Evolutionary conservation across 768 basidiomycete species (phyloP).

Genomic region (Pluteus cervinus): DNA sequence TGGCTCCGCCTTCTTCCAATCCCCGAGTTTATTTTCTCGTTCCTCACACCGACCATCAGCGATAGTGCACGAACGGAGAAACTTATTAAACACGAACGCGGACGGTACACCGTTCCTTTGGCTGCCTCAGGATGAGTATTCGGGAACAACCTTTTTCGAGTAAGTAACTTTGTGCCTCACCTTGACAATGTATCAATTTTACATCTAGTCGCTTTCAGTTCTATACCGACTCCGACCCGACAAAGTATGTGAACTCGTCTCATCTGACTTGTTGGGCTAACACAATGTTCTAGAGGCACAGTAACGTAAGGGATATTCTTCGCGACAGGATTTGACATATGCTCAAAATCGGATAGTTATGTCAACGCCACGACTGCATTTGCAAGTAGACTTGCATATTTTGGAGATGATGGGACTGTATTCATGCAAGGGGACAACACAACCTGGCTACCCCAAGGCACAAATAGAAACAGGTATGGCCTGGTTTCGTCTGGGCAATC

Average conservation of each 20-base stretch:
- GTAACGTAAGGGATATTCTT: slow-evolving; percentile 49
- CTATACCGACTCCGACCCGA: slow-evolving; percentile 59
- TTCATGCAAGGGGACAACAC: slow-evolving; percentile 77
- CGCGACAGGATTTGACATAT: slow-evolving; percentile 1
- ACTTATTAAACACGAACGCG: slow-evolving; percentile 35
- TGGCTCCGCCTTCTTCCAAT: not conserved
- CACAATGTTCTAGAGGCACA: slow-evolving; percentile 44
- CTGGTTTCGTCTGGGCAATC: not conserved
- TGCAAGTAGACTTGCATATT: slow-evolving; percentile 46
- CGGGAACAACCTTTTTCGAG: slow-evolving; percentile 68
- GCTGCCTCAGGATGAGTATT: slow-evolving; percentile 63
- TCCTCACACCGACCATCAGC: not conserved
- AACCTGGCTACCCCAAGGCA: slow-evolving; percentile 44
- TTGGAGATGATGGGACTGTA: slow-evolving; percentile 50
- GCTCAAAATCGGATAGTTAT: slow-evolving; percentile 27
- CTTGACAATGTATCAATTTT: slow-evolving; percentile 6
- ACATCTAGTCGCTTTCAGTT: slow-evolving; percentile 49
- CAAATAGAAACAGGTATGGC: slow-evolving; percentile 54
- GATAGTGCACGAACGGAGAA: not conserved
- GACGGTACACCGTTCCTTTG: slow-evolving; percentile 54
- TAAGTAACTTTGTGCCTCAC: slow-evolving; percentile 24
- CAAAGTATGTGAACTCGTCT: slow-evolving; percentile 43
- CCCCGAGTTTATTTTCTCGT: not conserved
- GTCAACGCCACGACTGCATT: slow-evolving; percentile 52
- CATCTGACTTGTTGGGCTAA: slow-evolving; percentile 7